Evolutionary conservation across 495 filamentous ascomycete genomes (phyloP), one percentile per base, ranked within the genome.

Genomic region (Xylaria telfairii): DNA sequence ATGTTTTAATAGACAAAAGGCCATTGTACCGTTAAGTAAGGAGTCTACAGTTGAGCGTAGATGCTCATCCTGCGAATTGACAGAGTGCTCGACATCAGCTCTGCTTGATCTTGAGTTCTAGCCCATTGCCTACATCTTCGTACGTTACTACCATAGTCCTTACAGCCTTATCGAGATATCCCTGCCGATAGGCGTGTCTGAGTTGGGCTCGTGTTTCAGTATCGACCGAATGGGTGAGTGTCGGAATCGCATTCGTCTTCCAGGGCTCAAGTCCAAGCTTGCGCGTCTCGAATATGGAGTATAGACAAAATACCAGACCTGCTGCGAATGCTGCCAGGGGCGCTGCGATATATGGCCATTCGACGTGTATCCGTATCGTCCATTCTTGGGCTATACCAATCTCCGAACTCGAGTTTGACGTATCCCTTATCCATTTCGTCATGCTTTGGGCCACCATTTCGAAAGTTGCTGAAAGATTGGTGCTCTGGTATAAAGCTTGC

Each of bases 191-290:
- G 0, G 71, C 71, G 28, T 73, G 51, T 13, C 64, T 68, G 13
- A 75, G 74, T 26, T 70, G 71, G 19, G 71, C 65, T 13, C 71
- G 60, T 3, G 71, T 75, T 30, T 71, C 65, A 21, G 54, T 62
- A 17, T 75, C 74, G 28, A 73, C 68, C 1, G 71, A 73, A 39
- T 71, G 65, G n/a, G 65, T 73, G 32, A 75, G 68, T 6, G 68
- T 68, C 3, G 71, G 68, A 13, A 71, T 65, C 68, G 71, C 68
- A n/a, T 49, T 61, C 47, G 74, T 71, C 39, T 75, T 75, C 65
- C 68, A 75, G 4, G 71, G 64, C 0, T 71, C n/a, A 1, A 75
- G 37, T 4, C 62, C 60, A 21, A 75, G 54, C 26, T 42, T 62
- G 13, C 49, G 65, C 0, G 71, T 75, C 10, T 73, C 69, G 19